Evolutionary conservation across 495 filamentous ascomycete species (phyloP).

Genomic region (Penicillium chermesinum): DNA sequence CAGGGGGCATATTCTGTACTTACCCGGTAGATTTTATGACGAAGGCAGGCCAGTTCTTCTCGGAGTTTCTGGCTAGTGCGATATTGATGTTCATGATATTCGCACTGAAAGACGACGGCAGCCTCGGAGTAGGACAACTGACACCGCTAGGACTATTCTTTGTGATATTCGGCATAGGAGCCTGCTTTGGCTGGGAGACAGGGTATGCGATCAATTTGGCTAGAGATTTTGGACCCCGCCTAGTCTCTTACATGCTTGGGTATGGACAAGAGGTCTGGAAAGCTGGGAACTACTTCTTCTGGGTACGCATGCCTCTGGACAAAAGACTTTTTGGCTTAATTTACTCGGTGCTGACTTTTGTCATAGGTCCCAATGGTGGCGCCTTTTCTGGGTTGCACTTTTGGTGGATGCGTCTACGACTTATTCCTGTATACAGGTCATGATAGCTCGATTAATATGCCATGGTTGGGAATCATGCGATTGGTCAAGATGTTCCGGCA

Average conservation of each 20-base stretch:
- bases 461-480: constrained; percentile 50
- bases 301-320: constrained; percentile 38
- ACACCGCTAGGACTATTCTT: constrained; percentile 58
- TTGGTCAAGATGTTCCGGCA: constrained; percentile 21
- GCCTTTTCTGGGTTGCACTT: constrained; percentile 52
- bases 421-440: constrained; percentile 54
- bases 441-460: constrained; percentile 53
- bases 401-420: constrained; percentile 60
- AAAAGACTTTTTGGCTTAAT: background rate
- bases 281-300: constrained; percentile 60
- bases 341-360: background rate
- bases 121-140: constrained; percentile 43
- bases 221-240: constrained; percentile 61
- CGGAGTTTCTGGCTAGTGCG: constrained; percentile 56
- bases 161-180: constrained; percentile 59
- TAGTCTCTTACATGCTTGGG: constrained; percentile 56
- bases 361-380: constrained; percentile 49
- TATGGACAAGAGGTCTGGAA: constrained; percentile 61
- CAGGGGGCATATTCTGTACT: constrained; percentile 62
- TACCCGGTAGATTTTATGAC: constrained; percentile 60
- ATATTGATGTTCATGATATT: constrained; percentile 66
- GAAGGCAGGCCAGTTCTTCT: constrained; percentile 55
- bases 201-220: constrained; percentile 66
- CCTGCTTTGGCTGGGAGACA: constrained; percentile 66
- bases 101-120: constrained; percentile 57